phyloP scores from a whole-genome alignment of 1,284 basidiomycete genomes.

The Boletus albobrunnescens region DNA sequence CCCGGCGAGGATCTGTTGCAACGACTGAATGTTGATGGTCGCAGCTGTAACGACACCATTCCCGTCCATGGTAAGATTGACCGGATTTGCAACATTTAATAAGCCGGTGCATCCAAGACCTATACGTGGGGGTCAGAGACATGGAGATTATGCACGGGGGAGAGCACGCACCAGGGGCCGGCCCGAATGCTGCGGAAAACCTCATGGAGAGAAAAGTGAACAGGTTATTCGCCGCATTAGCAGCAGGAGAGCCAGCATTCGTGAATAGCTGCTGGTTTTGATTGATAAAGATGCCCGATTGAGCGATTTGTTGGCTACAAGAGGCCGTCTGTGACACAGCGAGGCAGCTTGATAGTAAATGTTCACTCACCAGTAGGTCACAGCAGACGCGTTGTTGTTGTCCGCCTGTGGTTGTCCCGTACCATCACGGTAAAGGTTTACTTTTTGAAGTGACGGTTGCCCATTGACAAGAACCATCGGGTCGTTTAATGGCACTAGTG shows the following conservation, averaged over 20 bases:
- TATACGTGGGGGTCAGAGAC: constrained; percentile 7
- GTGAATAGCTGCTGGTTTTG: constrained; percentile 20
- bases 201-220: constrained; percentile 31
- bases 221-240: constrained; percentile 18
- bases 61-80: constrained; percentile 22
- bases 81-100: constrained; percentile 24
- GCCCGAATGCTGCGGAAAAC: constrained; percentile 24
- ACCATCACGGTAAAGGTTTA: constrained; percentile 27
- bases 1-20: constrained; percentile 20
- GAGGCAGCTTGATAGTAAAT: not conserved
- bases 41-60: constrained; percentile 28
- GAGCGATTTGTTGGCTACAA: constrained; percentile 22
- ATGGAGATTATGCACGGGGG: not conserved
- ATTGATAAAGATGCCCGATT: constrained; percentile 25
- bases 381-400: constrained; percentile 20
- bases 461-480: constrained; percentile 29
- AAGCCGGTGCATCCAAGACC: constrained; percentile 22
- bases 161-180: constrained; percentile 19
- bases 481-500: constrained; percentile 23
- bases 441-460: constrained; percentile 23
- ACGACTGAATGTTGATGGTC: constrained; percentile 19
- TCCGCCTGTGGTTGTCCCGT: constrained; percentile 26
- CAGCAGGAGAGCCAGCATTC: constrained; percentile 18
- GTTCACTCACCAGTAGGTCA: constrained; percentile 21
- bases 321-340: not conserved